phyloP scores from a whole-genome alignment of 2,329 filamentous ascomycete genomes.

The Penicillium sp. region DNA sequence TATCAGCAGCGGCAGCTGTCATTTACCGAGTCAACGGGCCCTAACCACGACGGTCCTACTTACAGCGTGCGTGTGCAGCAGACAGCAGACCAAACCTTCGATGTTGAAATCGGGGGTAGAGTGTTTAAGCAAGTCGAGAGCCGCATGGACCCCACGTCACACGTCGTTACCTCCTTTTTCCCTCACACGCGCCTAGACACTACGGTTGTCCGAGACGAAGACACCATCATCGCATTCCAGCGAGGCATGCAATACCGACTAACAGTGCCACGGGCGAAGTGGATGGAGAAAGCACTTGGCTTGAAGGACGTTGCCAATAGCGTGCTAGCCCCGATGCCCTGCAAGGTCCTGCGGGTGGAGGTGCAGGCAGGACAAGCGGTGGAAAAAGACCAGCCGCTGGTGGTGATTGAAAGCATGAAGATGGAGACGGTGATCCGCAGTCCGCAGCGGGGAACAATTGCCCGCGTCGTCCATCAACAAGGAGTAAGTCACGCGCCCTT shows the following conservation, averaged over 20 bases:
- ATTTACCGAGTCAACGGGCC: constrained; percentile 49
- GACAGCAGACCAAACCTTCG: constrained; percentile 48
- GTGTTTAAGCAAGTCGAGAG: constrained; percentile 48
- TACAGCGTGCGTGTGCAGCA: constrained; percentile 54
- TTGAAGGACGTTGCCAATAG: constrained; percentile 77
- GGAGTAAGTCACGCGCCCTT: constrained; percentile 56
- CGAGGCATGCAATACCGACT: constrained; percentile 59
- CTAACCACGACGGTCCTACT: constrained; percentile 38
- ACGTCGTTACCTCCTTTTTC: constrained; percentile 71
- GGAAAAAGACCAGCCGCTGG: constrained; percentile 78
- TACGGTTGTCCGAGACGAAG: constrained; percentile 62
- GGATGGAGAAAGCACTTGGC: constrained; percentile 85
- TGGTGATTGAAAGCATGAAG: constrained; percentile 91
- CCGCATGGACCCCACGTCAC: constrained; percentile 45
- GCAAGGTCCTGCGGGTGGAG: constrained; percentile 89
- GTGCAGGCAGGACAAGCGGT: constrained; percentile 79
- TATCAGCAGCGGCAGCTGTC: constrained; percentile 64
- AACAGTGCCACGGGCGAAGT: constrained; percentile 61
- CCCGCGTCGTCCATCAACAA: constrained; percentile 70
- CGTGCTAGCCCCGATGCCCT: constrained; percentile 93
- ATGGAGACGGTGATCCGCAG: constrained; percentile 84
- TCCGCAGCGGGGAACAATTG: constrained; percentile 68
- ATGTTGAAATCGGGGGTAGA: constrained; percentile 46
- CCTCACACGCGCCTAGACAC: constrained; percentile 75
- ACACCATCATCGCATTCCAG: constrained; percentile 71